A percentile compares a stretch with the other conserved stretches of the same genome.
Evolutionary conservation across 2,329 filamentous ascomycete genomes (phyloP).

Genomic region (Botryotinia globosa): DNA sequence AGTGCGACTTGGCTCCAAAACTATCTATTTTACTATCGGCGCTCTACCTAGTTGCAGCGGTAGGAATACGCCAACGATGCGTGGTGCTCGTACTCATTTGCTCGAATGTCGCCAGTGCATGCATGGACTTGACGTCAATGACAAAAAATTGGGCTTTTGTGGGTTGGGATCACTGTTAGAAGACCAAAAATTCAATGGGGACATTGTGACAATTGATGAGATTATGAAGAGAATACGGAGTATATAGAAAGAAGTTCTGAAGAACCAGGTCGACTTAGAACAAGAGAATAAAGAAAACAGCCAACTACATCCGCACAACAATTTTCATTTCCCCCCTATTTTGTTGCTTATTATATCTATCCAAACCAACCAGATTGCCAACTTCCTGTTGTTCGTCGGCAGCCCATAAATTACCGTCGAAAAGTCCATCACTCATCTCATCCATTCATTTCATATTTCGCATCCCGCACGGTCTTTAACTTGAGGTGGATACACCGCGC

Average conservation of each 20-base stretch:
- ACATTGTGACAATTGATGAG: background rate
- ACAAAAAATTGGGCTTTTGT: background rate
- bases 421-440: background rate
- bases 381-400: background rate
- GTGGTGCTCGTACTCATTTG: background rate
- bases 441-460: conserved; percentile 10
- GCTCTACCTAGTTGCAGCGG: background rate
- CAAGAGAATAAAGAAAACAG: background rate
- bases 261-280: background rate
- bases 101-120: background rate
- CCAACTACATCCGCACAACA: background rate
- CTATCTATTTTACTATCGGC: background rate
- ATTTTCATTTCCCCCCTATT: background rate
- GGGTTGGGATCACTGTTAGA: no score
- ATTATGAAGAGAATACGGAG: background rate
- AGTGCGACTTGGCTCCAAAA: conserved; percentile 5
- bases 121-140: background rate
- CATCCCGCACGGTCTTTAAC: background rate
- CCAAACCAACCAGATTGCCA: conserved; percentile 7
- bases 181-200: background rate
- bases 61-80: background rate
- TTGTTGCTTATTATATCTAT: background rate
- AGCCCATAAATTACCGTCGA: background rate
- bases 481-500: conserved; percentile 5
- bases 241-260: background rate